Base-by-base conservation (phyloP, 2,329 filamentous ascomycete species). In the Diplocarpon rosae region DNA sequence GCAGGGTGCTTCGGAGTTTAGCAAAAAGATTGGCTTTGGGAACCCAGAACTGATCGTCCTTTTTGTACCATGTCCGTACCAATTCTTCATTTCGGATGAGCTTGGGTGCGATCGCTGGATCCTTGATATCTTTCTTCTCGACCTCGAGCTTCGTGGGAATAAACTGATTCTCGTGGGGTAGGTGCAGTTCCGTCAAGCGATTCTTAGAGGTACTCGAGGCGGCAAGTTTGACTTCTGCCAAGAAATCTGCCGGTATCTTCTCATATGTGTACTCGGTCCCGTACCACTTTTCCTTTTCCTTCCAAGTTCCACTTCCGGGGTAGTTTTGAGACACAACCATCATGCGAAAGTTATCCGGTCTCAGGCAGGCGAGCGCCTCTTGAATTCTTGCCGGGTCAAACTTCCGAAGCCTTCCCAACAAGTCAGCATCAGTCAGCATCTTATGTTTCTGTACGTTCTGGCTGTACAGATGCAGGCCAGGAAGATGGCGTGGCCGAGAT, bases 11-110 rank as follows among this genome's bases (percentile, higher is more conserved):
- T 56, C 81, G 78, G 53, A 93, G 72, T 54, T 81, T 86, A 52
- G 95, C 77, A 52, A 88, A 76, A 14, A 96, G 69, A 47, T 88
- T 92, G 3, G 86, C 92, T 63, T 94, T 95, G 8, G 92, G 92
- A 9, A 96, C 92, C 89, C 90, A 96, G 65, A 96, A 98, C 0
- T 82, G 88, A 56, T 98, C 92, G 58, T 98, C 92, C 66, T 96
- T 96, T 70, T 98, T 98, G 71, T 81, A 95, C 92, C 92, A 98
- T 2, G 86, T 83, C 27, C 89, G 80, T 1, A 85, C 80, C 29
- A 79, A 69, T 5, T 80, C 72, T 54, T 95, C 90, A 56, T 94
- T 88, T 53, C 89, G 80, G 50, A 98, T 82, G 17, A 98, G 71
- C 49, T 80, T 83, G 0, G 92, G 92, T 0, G 78, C 71, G 44